Evolutionary conservation across 2,329 filamentous ascomycete species (phyloP), one percentile per base, ranked within the genome.

Genomic region (Fusarium sp.): DNA sequence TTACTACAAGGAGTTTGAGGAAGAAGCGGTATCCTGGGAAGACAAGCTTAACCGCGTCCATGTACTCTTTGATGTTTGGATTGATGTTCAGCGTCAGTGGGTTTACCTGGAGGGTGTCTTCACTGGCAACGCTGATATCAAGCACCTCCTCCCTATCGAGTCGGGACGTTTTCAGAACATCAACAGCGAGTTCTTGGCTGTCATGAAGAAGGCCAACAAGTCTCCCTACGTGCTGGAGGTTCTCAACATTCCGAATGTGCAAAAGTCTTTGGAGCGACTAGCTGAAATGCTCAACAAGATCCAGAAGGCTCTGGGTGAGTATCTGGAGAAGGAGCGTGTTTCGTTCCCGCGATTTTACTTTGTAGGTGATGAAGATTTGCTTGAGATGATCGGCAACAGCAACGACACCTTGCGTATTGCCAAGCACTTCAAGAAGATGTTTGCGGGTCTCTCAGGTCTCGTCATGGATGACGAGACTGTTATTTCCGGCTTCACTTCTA

Each of bases 391-490:
- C 69, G 96, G 96, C 76, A 99, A 99, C 79, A 98, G 95, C 81
- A 97, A 97, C 75, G 96, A 99, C 75, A 97, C 95, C 11, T 82
- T 96, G 63, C 94, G 96, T 54, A 96, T 99, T 70, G 93, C 96
- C 39, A 99, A 99, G 79, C 96, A 99, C 82, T 94, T 99, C 84
- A 95, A 97, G 79, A 99, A 99, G 84, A 99, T 99, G 96, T 99
- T 99, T 83, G 96, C 96, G 67, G 96, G 96, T 65, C 85, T 99
- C 46, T 95, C 91, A 6, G 96, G 96, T 5, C 86, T 99, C 35
- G 84, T 94, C 40, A 95, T 97, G 84, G 93, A 97, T 70, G 94
- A 98, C 54, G 92, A 97, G 72, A 88, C 90, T 25, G 89, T 93
- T 65, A 98, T 99, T 67, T 90, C 91, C 25, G 95, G 94, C 9